Base-by-base conservation (phyloP, 2,329 filamentous ascomycete genomes). In the Alternaria sp. region DNA sequence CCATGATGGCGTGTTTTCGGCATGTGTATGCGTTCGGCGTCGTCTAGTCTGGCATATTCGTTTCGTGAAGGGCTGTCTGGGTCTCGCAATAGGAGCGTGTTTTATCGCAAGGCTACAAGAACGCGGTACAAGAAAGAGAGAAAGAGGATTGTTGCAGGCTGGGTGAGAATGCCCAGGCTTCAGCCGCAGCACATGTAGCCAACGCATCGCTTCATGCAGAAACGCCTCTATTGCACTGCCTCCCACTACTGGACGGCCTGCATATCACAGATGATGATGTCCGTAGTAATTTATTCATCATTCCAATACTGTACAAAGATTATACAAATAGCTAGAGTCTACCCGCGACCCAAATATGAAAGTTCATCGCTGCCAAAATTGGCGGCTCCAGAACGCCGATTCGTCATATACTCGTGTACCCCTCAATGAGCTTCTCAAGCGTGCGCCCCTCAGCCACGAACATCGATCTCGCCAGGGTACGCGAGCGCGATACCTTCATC, bases 401-500 rank as follows among this genome's bases (percentile, higher is more conserved):
- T 34, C 30, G 46, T 20, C 2, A 49, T 16, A 18, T 16, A 12
- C 30, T n/a, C 9, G n/a, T 30, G 43, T 34, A 34, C 53, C 43
- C 53, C 43, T 40, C 16, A 34, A 4, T 36, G 9, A 22, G 20
- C 4, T 5, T 18, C 9, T 22, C 22, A 16, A 16, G 27, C 51
- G 28, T 41, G 14, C 40, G 28, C 34, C 27, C 30, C 38, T 64
- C 44, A 64, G 16, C 49, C 61, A 40, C 61, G 18, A 12, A 64
- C 20, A 34, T 66, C 63, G 3, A 66, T 44, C 32, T 66, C 62
- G 4, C 20, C 9, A 6, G 50, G 45, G 27, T 64, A 64, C 28
- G 30, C 30, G 18, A 34, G 32, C 30, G 11, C 46, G 12, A 32
- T 11, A 20, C 34, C 53, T 45, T 55, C 59, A 16, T 16, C 54